A percentile compares a stretch with the other conserved stretches of the same genome.
phyloP scores from a whole-genome alignment of 2,329 filamentous ascomycete species.

The Lojkania enalia region DNA sequence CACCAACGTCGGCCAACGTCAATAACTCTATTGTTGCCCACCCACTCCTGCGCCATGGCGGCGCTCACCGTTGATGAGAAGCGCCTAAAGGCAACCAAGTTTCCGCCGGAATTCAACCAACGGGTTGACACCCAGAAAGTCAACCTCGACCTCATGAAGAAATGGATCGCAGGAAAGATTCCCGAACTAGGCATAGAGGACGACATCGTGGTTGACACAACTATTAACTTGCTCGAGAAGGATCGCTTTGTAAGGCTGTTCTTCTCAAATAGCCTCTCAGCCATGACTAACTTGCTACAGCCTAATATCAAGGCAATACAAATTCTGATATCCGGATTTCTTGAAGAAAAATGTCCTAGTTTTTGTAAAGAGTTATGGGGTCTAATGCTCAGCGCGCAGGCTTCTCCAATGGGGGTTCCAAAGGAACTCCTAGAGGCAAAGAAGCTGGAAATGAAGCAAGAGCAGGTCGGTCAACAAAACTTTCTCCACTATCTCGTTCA shows the following conservation, averaged over 20 bases:
- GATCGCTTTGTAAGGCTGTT: slow-evolving; percentile 68
- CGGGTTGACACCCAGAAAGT: slow-evolving; percentile 98
- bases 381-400: slow-evolving; percentile 85
- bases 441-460: slow-evolving; percentile 90
- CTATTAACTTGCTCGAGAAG: slow-evolving; percentile 71
- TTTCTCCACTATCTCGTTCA: neutral
- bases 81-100: slow-evolving; percentile 87
- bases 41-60: slow-evolving; percentile 62
- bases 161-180: slow-evolving; percentile 91
- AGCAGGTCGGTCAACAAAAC: slow-evolving; percentile 67
- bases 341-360: slow-evolving; percentile 76
- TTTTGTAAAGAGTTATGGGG: slow-evolving; percentile 97
- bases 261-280: neutral
- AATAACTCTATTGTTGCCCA: neutral
- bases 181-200: slow-evolving; percentile 87
- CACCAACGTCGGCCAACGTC: neutral
- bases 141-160: slow-evolving; percentile 97
- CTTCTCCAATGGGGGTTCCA: slow-evolving; percentile 85
- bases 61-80: slow-evolving; percentile 85
- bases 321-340: slow-evolving; percentile 90
- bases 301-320: slow-evolving; percentile 95
- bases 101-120: slow-evolving; percentile 87
- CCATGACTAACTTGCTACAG: slow-evolving; percentile 51
- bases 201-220: slow-evolving; percentile 91
- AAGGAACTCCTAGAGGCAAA: slow-evolving; percentile 95